A percentile compares a stretch with the other conserved stretches of the same genome.
These are phyloP conservation scores for Mycena vulgaris DNA, from an alignment of 768 basidiomycete species.

Conservation along the genomic window DNA sequence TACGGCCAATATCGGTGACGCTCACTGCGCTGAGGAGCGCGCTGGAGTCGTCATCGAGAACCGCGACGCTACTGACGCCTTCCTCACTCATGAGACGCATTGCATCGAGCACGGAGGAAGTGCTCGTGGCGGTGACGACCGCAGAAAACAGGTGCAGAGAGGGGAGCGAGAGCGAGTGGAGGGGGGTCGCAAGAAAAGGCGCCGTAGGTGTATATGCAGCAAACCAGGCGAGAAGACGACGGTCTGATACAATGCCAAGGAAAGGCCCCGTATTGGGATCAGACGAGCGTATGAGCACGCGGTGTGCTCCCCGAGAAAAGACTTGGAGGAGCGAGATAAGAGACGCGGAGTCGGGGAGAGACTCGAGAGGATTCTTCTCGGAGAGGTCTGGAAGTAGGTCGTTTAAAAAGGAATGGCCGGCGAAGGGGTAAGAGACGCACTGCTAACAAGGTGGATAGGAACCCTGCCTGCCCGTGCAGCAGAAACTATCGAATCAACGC, in stretches of 20 bases:
- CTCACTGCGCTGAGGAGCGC: conserved; percentile 82
- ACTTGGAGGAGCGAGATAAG: conserved; percentile 73
- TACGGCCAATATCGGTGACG: conserved; percentile 86
- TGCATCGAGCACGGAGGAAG: conserved; percentile 79
- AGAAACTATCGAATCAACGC: conserved; percentile 77
- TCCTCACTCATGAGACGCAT: conserved; percentile 91
- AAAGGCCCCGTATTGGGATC: conserved; percentile 59
- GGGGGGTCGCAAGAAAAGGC: conserved; percentile 64
- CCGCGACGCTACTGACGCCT: conserved; percentile 88
- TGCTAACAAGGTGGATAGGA: conserved; percentile 83
- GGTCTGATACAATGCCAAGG: conserved; percentile 85
- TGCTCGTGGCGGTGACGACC: conserved; percentile 75
- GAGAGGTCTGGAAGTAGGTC: conserved; percentile 73
- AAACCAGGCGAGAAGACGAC: conserved; percentile 80
- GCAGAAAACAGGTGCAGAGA: conserved; percentile 74
- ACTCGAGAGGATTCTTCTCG: conserved; percentile 85
- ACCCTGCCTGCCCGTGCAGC: conserved; percentile 84
- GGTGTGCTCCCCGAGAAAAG: conserved; percentile 81
- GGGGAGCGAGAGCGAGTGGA: conserved; percentile 71
- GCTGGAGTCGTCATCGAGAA: conserved; percentile 76
- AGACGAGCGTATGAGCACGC: conserved; percentile 73
- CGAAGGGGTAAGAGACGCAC: conserved; percentile 59
- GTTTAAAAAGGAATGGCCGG: background rate
- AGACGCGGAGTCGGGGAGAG: conserved; percentile 73
- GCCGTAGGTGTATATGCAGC: conserved; percentile 66